These are phyloP conservation scores for Mycena pura DNA, from an alignment of 768 basidiomycete genomes.

Conservation along the genomic window DNA sequence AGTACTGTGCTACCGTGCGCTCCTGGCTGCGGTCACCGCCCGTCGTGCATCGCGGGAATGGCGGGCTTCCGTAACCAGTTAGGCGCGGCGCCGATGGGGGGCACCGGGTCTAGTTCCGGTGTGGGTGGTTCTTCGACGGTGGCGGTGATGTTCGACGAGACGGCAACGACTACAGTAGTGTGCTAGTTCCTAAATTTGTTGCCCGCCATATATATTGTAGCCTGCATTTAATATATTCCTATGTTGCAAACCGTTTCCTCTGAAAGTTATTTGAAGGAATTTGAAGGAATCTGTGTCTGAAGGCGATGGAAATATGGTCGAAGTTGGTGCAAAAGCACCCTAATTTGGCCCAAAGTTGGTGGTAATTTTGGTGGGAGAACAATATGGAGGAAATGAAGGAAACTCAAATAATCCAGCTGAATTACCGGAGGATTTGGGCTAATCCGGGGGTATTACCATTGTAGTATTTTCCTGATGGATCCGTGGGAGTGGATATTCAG, in stretches of 20 bases:
- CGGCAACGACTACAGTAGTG: no score
- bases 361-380: not conserved
- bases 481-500: no score
- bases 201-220: not conserved
- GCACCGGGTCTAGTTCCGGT: no score
- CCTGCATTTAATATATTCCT: not conserved
- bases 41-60: no score
- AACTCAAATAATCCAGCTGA: not conserved
- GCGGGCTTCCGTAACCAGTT: no score
- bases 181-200: not conserved
- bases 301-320: not conserved
- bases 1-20: no score
- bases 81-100: no score
- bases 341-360: not conserved
- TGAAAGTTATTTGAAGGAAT: not conserved
- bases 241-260: not conserved
- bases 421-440: not conserved
- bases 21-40: no score
- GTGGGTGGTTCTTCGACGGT: no score
- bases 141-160: no score
- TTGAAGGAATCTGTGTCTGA: not conserved
- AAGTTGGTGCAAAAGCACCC: not conserved
- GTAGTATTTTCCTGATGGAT: conserved; percentile 13
- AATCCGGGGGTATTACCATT: conserved; percentile 1
- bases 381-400: not conserved